Evolutionary conservation across 2,329 filamentous ascomycete genomes (phyloP), one percentile per base, ranked within the genome.

Genomic region (Botrytis deweyae): DNA sequence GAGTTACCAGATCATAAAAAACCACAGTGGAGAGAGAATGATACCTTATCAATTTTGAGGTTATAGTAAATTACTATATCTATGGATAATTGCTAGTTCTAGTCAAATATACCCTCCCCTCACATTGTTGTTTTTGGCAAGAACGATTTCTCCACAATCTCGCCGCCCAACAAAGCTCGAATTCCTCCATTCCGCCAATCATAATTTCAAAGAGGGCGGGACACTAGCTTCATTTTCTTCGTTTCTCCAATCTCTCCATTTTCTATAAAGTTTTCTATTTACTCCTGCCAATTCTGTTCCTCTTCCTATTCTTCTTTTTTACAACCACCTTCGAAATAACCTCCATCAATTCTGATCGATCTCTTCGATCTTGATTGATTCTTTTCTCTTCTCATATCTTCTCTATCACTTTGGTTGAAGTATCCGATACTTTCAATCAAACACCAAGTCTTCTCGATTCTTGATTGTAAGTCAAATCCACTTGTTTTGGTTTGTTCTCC

Each of bases 381-480:
- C 46, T n/a, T 66, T 14, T 20, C 9, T 16, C 25, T 55, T 55
- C 22, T 18, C 9, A 7, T 33, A 22, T 6, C 36, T 68, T 55
- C 33, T 40, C 36, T 9, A 16, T 22, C 12, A 55, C 36, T 7
- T 40, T 55, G 65, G 25, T 67, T 29, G 46, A 55, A 55, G 46
- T 55, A 29, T 42, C 20, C 25, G 64, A 67, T 40, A 55, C 64
- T 55, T 40, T 67, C 46, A 40, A 67, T 67, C 33, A 22, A 29
- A 40, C 29, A 38, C 14, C 33, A 22, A 18, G 38, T 55, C 22
- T 29, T 55, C 16, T 29, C 25, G 5, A 38, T 67, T 55, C 46
- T 67, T 55, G 65, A 67, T 40, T 42, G 65, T 55, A 68, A 55
- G 46, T 68, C 36, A 68, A 52, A 5, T 55, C 22, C 10, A 8